Evolutionary conservation across 2,329 filamentous ascomycete genomes (phyloP).

Genomic region (Ascochyta pisi): DNA sequence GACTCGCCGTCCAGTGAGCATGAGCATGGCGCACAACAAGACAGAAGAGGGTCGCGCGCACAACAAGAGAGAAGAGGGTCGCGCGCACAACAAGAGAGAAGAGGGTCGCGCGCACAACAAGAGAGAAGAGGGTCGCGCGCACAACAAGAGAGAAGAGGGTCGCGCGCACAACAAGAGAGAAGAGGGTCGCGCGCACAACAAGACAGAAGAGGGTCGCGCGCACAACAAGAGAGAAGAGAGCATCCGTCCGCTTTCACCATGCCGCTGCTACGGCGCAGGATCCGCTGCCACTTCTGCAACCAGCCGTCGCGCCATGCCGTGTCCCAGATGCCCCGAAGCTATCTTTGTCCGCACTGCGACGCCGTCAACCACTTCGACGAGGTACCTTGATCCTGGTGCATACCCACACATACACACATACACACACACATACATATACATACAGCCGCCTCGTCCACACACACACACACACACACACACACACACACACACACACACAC

Average conservation of each 20-base stretch:
- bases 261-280: constrained; percentile 43
- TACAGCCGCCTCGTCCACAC: neutral
- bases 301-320: constrained; percentile 30
- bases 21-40: constrained; percentile 14
- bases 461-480: too few relatives aligned
- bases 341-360: constrained; percentile 69
- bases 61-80: too few relatives aligned
- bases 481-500: neutral
- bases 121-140: neutral
- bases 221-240: too few relatives aligned
- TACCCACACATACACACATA: too few relatives aligned
- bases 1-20: neutral
- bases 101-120: too few relatives aligned
- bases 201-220: neutral
- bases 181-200: constrained; percentile 12
- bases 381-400: constrained; percentile 55
- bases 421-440: too few relatives aligned
- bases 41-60: neutral
- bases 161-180: too few relatives aligned
- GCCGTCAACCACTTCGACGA: constrained; percentile 89
- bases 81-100: too few relatives aligned
- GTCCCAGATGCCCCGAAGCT: constrained; percentile 31
- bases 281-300: constrained; percentile 48
- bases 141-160: constrained; percentile 9
- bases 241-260: constrained; percentile 23